phyloP scores from a whole-genome alignment of 441 rosid genomes.

The Populus hybrid region DNA sequence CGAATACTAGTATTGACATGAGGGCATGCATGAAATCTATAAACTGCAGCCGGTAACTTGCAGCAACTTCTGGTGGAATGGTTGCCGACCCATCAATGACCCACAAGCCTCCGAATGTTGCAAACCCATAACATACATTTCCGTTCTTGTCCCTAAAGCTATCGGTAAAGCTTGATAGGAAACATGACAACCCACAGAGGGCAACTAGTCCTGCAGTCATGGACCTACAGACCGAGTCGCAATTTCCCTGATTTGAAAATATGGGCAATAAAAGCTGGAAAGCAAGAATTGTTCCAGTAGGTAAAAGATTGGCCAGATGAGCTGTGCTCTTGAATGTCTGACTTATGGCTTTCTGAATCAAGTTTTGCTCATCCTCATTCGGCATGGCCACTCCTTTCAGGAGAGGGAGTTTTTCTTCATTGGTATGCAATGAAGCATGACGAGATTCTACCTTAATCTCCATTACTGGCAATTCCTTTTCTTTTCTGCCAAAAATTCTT shows the following conservation, averaged over 20 bases:
- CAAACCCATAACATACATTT: conserved; percentile 61
- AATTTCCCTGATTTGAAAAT: conserved; percentile 60
- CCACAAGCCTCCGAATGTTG: conserved; percentile 64
- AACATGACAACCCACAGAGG: conserved; percentile 71
- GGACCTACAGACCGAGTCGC: conserved; percentile 47
- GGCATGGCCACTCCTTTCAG: conserved; percentile 33
- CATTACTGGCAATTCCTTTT: conserved; percentile 29
- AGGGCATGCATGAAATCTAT: conserved; percentile 70
- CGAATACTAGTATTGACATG: conserved; percentile 67
- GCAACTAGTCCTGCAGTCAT: conserved; percentile 55
- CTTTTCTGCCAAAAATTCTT: background rate
- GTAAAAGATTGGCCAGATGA: conserved; percentile 73
- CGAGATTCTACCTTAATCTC: conserved; percentile 42
- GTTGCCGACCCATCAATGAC: conserved; percentile 63
- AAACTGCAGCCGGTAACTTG: conserved; percentile 42
- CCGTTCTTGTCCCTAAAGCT: conserved; percentile 69
- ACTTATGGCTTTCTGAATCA: conserved; percentile 64
- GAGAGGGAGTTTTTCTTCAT: conserved; percentile 43
- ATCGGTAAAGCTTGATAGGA: conserved; percentile 69
- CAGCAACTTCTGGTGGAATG: conserved; percentile 52
- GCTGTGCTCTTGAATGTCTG: conserved; percentile 81
- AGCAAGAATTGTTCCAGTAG: conserved; percentile 81
- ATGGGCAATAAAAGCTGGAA: conserved; percentile 76
- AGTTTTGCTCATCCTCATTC: conserved; percentile 32
- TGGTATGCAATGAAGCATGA: conserved; percentile 15